Conservation (phyloP, 306 rosid genomes). For the Adenanthera pavonina region DNA sequence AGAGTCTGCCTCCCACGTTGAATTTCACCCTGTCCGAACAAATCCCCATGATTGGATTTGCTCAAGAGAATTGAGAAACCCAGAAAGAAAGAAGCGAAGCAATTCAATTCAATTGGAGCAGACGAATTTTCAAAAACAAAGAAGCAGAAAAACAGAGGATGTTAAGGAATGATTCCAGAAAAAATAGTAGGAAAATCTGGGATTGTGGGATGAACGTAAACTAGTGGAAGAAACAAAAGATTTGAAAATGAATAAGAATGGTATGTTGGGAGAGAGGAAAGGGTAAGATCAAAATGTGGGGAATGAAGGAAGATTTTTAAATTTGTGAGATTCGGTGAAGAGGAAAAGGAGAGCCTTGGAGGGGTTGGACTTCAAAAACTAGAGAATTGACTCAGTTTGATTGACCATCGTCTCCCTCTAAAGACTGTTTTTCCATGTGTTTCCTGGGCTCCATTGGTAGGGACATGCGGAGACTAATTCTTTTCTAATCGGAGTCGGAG, state of each 20-base stretch:
- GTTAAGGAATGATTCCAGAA: background rate
- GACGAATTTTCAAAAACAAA: background rate
- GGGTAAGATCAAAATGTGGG: slow-evolving; percentile 41
- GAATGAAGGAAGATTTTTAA: slow-evolving; percentile 45
- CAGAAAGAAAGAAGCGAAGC: slow-evolving; percentile 22
- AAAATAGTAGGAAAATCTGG: slow-evolving; percentile 15
- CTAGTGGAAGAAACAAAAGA: background rate
- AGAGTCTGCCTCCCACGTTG: slow-evolving; percentile 71
- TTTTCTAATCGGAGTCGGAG: background rate
- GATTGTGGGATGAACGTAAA: background rate
- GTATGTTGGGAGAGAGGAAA: too few species aligned
- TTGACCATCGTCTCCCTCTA: background rate
- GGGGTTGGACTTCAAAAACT: slow-evolving; percentile 59
- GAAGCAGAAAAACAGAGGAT: slow-evolving; percentile 26
- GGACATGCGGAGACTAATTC: background rate
- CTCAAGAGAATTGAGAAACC: slow-evolving; percentile 31
- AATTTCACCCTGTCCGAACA: slow-evolving; percentile 60
- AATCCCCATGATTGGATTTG: slow-evolving; percentile 52
- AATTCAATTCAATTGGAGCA: background rate
- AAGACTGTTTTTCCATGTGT: background rate
- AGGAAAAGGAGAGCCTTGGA: slow-evolving; percentile 47
- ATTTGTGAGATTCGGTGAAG: slow-evolving; percentile 66
- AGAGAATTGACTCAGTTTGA: slow-evolving; percentile 20
- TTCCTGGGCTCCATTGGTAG: background rate
- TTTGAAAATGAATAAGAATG: background rate